Conservation (phyloP, 1,139 yeast species). For the Geotrichum reessii region DNA sequence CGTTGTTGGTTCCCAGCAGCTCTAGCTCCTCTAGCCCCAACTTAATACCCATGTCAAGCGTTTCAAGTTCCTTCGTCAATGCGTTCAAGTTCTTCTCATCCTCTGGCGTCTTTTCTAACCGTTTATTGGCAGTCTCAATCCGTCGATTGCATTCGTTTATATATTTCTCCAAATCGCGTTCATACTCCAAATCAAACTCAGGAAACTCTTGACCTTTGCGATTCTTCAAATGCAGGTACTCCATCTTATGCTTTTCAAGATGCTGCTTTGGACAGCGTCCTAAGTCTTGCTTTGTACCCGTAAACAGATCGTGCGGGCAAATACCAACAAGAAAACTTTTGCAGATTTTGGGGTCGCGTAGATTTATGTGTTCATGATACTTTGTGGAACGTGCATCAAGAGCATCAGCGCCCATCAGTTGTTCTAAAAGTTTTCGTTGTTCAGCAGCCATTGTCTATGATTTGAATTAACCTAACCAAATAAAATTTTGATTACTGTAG, state of each 20-base stretch:
- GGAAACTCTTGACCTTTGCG: constrained; percentile 54
- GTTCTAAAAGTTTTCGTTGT: constrained; percentile 71
- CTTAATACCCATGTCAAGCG: constrained; percentile 59
- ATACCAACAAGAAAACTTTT: constrained; percentile 75
- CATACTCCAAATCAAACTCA: constrained; percentile 66
- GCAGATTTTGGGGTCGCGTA: constrained; percentile 67
- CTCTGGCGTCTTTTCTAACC: constrained; percentile 73
- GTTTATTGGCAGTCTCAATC: constrained; percentile 56
- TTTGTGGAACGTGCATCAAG: constrained; percentile 36
- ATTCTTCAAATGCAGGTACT: constrained; percentile 56
- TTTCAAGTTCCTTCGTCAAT: constrained; percentile 61
- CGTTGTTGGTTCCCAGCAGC: constrained; percentile 47
- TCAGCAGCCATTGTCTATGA: constrained; percentile 49
- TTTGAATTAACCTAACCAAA: no score
- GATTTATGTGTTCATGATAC: constrained; percentile 30
- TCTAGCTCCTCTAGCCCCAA: constrained; percentile 66
- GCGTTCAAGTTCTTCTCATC: constrained; percentile 61
- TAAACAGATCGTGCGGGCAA: constrained; percentile 84
- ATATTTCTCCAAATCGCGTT: constrained; percentile 47
- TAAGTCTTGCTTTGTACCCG: constrained; percentile 75
- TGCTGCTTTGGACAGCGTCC: constrained; percentile 80
- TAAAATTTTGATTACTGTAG: background rate
- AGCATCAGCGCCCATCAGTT: constrained; percentile 65
- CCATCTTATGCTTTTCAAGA: constrained; percentile 65
- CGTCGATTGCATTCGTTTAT: constrained; percentile 64